phyloP scores from a whole-genome alignment of 192 early-diverging fungal genomes.

The Diversispora eburnea region DNA sequence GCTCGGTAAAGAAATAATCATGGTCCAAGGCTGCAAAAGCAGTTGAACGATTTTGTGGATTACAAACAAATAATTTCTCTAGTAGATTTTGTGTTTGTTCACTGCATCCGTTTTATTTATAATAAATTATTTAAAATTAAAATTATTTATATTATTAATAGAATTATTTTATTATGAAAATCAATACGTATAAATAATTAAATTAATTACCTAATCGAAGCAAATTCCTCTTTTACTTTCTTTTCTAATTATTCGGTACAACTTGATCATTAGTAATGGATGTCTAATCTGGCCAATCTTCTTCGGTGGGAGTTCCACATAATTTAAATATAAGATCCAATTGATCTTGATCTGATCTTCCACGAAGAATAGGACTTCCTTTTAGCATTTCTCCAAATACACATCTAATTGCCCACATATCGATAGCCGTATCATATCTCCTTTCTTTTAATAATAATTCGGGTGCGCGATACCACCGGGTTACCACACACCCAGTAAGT shows the following conservation, averaged over 20 bases:
- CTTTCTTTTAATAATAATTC: conserved; percentile 87
- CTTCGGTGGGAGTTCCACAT: conserved; percentile 84
- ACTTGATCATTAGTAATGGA: conserved; percentile 47
- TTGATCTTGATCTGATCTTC: conserved; percentile 77
- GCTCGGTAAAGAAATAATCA: conserved; percentile 73
- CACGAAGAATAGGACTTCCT: conserved; percentile 72
- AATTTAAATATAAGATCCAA: conserved; percentile 81
- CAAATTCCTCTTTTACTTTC: no score
- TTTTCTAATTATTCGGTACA: conserved; percentile 49
- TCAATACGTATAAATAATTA: neutral
- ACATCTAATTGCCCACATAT: conserved; percentile 99
- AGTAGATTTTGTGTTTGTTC: conserved; percentile 66
- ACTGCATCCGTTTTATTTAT: conserved; percentile 40
- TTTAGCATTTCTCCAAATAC: conserved; percentile 94
- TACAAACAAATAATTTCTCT: conserved; percentile 73
- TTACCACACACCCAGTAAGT: conserved; percentile 89
- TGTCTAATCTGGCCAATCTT: conserved; percentile 75
- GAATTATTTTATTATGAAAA: neutral
- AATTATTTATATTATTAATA: neutral
- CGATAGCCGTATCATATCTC: conserved; percentile 81
- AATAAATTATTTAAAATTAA: neutral
- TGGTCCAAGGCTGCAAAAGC: conserved; percentile 77
- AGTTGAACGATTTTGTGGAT: conserved; percentile 69
- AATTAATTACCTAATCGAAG: conserved; percentile 25
- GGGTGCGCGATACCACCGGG: conserved; percentile 97